Base-by-base conservation (phyloP, 2,329 filamentous ascomycete species). In the Furcasterigmium furcatum region DNA sequence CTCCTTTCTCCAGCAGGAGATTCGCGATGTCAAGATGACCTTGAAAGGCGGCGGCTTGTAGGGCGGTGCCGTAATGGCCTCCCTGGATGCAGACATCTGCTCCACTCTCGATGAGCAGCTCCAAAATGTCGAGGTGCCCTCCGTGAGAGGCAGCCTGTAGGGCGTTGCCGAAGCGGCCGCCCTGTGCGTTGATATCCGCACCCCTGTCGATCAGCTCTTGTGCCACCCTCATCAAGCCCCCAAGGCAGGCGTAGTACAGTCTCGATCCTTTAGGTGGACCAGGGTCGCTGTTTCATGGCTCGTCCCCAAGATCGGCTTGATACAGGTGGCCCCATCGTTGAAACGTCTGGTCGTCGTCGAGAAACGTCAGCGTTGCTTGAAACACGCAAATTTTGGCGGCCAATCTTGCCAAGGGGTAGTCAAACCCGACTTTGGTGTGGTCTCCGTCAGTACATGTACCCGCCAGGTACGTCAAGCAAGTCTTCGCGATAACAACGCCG, bases 391-490 rank as follows among this genome's bases (percentile, higher is more conserved):
- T 36, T 13, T 46, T 25, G 41, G 53, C 52, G 9, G 57, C 51
- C 46, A 50, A 54, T 38, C 29, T 14, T 39, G 51, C 53, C 46
- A 56, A 44, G 13, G 52, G 54, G 36, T 51, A 57, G 20, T 51
- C 5, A 19, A 10, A 5, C 42, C 39, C 45, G 18, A 50, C 46
- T 29, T 43, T 9, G 1, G 18, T 6, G 20, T 48, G 18, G 19
- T 12, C 48, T 7, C 45, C 44, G 6, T 35, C 41, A 20, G 54
- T 52, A 10, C 44, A 43, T 4, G 35, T 47, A 20, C n/a, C n/a
- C n/a, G n/a, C n/a, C n/a, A 58, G 47, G 32, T 59, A 58, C 6
- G 41, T 50, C 20, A 58, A 50, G 43, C 50, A 58, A 3, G 50
- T 57, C 39, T 8, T 52, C 3, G 52, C 49, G 24, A 58, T 57